Evolutionary conservation across 345 rosid species (phyloP), one percentile per base, ranked within the genome.

Genomic region (Lagerstroemia speciosa): DNA sequence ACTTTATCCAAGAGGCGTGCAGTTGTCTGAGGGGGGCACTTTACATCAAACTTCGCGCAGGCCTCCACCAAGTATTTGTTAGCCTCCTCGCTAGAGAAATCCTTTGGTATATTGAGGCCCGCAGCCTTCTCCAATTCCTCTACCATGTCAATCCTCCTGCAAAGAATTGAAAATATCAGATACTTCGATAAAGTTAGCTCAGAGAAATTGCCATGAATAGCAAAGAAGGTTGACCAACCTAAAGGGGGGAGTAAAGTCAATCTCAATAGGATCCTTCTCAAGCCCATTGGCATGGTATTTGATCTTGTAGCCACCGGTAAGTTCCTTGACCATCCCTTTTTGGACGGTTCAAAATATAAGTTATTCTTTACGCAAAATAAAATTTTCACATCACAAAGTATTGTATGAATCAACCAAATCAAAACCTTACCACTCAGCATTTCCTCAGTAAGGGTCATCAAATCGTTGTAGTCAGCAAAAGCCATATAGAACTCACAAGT

Each of bases 401-500:
- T 52, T 55, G 50, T 27, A 29, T 36, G 24, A 36, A 64, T 30
- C 22, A 16, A 64, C 33, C 11, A 31, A 30, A 65, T 45, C 11
- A 48, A 10, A 62, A 63, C 68, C 85, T 75, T 74, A 84, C 99
- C 99, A 70, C 99, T 92, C 77, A 94, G 57, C 93, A 94, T 79
- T 62, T 76, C 66, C 83, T 94, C 99, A 19, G 97, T 94, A 64
- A 94, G 89, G 46, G 77, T 78, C 98, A 94, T 94, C 80, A 94
- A 62, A 75, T 94, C 99, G 53, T 94, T 80, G 81, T 94, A 94
- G 79, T 92, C 99, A 0, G 97, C 98, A 62, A 67, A 95, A n/a
- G 98, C 99, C 99, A 92, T 92, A 71, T 95, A 95, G 79, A 95
- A 95, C 80, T 95, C 99, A 67, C 97, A 95, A 67, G 98, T 92